These are phyloP conservation scores for Blepharisma japonicum DNA, from an alignment of 73 alveolate genomes.

Conservation along the genomic window DNA sequence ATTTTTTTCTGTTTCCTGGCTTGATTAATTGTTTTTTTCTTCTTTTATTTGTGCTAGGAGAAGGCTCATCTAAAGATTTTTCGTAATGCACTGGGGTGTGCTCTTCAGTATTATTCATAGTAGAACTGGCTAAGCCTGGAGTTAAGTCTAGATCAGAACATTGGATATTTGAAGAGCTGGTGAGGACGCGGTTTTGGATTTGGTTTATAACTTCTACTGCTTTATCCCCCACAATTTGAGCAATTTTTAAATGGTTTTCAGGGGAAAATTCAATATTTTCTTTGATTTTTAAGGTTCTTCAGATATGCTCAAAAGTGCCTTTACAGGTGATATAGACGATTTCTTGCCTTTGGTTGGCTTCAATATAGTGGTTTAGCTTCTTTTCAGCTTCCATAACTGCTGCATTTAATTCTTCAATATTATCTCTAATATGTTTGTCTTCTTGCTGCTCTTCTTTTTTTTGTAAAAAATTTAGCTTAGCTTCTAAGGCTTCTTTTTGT, in stretches of 20 bases:
- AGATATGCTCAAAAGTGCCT: conserved; percentile 12
- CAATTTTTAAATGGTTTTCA: too few relatives aligned
- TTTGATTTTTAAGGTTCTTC: too few relatives aligned
- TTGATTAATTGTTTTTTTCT: not conserved
- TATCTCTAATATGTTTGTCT: not conserved
- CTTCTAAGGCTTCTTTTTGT: conserved; percentile 40
- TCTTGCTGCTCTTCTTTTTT: not conserved
- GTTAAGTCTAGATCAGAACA: too few relatives aligned
- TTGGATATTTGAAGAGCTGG: too few relatives aligned
- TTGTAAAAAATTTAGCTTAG: conserved; percentile 24
- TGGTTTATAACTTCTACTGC: too few relatives aligned
- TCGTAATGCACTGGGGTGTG: too few relatives aligned
- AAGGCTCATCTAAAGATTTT: too few relatives aligned
- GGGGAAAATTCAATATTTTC: too few relatives aligned
- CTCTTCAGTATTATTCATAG: too few relatives aligned
- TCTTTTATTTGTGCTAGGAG: not conserved
- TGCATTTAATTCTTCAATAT: not conserved
- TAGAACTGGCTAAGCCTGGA: too few relatives aligned
- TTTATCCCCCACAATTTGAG: too few relatives aligned
- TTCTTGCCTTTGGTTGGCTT: conserved; percentile 10
- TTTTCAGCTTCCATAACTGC: conserved; percentile 8
- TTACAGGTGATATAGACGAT: not conserved
- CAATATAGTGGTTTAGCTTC: not conserved
- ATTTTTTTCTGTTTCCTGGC: not conserved
- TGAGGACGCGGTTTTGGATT: too few relatives aligned